A percentile compares a stretch with the other conserved stretches of the same genome.
Conservation (phyloP, 495 filamentous ascomycete species). For the Saxophila tyrrhenica region DNA sequence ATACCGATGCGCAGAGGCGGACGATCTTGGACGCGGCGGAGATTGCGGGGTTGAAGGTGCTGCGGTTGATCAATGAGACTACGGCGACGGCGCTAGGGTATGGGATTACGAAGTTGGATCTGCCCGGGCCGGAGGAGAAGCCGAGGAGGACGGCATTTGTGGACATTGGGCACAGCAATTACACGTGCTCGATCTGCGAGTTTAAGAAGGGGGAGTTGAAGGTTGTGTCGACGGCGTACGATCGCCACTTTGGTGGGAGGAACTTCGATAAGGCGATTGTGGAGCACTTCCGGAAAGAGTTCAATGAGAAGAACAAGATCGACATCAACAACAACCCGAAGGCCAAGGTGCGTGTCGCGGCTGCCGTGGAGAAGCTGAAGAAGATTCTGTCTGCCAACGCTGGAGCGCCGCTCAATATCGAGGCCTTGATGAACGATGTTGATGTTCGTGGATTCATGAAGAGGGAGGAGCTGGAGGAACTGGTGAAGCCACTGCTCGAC, state of each 20-base stretch:
- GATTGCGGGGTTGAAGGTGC: constrained; percentile 82
- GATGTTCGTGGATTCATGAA: constrained; percentile 85
- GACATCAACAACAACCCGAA: constrained; percentile 74
- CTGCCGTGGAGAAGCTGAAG: constrained; percentile 94
- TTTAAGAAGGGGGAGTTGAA: constrained; percentile 95
- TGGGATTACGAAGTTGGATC: constrained; percentile 93
- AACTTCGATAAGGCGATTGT: constrained; percentile 92
- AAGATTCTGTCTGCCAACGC: constrained; percentile 96
- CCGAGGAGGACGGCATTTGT: constrained; percentile 83
- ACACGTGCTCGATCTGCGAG: constrained; percentile 86
- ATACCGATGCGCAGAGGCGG: constrained; percentile 86
- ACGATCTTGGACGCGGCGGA: constrained; percentile 85
- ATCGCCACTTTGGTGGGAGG: constrained; percentile 94
- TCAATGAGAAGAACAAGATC: constrained; percentile 41
- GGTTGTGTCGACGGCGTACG: constrained; percentile 84
- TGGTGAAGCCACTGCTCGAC: constrained; percentile 75
- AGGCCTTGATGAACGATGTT: constrained; percentile 96
- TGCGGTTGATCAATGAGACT: constrained; percentile 95
- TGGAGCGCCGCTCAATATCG: constrained; percentile 87
- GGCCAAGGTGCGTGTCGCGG: constrained; percentile 72
- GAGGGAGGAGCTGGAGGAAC: constrained; percentile 84
- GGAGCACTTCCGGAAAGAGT: constrained; percentile 89
- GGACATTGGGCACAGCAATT: constrained; percentile 95
- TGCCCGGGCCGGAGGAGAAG: constrained; percentile 83
- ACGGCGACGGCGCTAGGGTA: constrained; percentile 93